Percentiles rank a stretch among this genome's conserved stretches.
phyloP scores from a whole-genome alignment of 2,329 filamentous ascomycete species.

The Pseudogymnoascus sp. region DNA sequence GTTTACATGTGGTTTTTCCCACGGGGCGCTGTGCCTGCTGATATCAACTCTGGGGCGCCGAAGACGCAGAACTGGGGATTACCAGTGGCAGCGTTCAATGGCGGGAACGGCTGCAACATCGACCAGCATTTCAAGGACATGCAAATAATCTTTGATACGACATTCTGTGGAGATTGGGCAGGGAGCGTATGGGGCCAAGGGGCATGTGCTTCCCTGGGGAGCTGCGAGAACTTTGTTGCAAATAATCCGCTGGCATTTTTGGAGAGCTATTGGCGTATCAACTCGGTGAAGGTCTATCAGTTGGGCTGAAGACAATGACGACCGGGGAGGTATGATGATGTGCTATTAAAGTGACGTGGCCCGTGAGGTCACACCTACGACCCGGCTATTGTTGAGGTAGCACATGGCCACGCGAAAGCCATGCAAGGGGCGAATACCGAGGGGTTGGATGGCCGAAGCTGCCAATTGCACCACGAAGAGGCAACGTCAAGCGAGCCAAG shows the following conservation, averaged over 20 bases:
- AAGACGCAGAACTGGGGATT: slow-evolving; percentile 59
- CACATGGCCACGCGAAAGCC: neutral
- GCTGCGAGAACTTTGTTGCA: slow-evolving; percentile 64
- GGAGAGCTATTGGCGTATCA: slow-evolving; percentile 71
- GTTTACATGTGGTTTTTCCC: slow-evolving; percentile 75
- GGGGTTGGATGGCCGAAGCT: neutral
- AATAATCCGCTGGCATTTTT: slow-evolving; percentile 61
- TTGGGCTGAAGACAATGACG: slow-evolving; percentile 6
- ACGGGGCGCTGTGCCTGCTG: slow-evolving; percentile 53
- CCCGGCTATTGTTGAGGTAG: neutral
- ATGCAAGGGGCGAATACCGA: neutral
- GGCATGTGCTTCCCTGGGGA: slow-evolving; percentile 51
- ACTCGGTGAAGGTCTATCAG: slow-evolving; percentile 56
- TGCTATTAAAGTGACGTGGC: neutral
- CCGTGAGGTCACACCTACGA: neutral
- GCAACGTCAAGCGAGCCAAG: neutral
- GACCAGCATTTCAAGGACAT: slow-evolving; percentile 57
- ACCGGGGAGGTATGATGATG: neutral
- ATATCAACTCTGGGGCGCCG: slow-evolving; percentile 50
- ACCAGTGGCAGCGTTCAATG: slow-evolving; percentile 60
- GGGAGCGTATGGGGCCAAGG: slow-evolving; percentile 36
- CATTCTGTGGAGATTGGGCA: slow-evolving; percentile 74
- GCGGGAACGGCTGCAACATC: slow-evolving; percentile 55
- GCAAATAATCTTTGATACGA: slow-evolving; percentile 64
- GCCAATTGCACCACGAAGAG: neutral